phyloP scores from a whole-genome alignment of 805 yeast genomes.

The Zygotorulaspora chibaensis region DNA sequence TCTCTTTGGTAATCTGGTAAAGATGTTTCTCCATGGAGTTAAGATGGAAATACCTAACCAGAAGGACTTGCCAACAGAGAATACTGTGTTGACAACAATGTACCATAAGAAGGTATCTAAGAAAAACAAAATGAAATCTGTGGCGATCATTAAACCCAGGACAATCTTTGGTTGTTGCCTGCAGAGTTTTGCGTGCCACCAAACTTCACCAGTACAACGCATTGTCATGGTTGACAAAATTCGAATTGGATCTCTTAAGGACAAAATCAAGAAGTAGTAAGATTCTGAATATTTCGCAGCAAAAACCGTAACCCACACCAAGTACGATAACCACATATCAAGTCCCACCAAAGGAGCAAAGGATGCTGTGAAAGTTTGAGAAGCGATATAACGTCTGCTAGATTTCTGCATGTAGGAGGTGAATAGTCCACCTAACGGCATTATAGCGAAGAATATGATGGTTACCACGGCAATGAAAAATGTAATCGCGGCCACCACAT shows the following conservation, averaged over 20 bases:
- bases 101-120: constrained; percentile 99
- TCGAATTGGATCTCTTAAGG: constrained; percentile 93
- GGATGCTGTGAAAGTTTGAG: constrained; percentile 93
- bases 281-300: constrained; percentile 88
- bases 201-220: constrained; percentile 95
- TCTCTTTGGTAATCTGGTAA: constrained; percentile 97
- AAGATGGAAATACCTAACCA: constrained; percentile 97
- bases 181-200: constrained; percentile 76
- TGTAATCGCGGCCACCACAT: constrained; percentile 75
- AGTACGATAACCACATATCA: constrained; percentile 94
- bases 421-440: constrained; percentile 96
- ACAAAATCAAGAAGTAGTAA: constrained; percentile 82
- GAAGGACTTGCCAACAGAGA: constrained; percentile 96
- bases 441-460: constrained; percentile 76
- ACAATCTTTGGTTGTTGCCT: constrained; percentile 82
- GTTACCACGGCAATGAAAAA: constrained; percentile 87
- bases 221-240: constrained; percentile 74
- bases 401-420: constrained; percentile 85
- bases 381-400: constrained; percentile 84
- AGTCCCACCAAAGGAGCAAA: constrained; percentile 76
- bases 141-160: constrained; percentile 86
- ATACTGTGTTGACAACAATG: constrained; percentile 88
- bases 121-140: constrained; percentile 93
- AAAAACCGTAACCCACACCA: constrained; percentile 86
- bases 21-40: constrained; percentile 99